Evolutionary conservation across 805 yeast species (phyloP), one percentile per base, ranked within the genome.

Genomic region (Candida sanyiensis): DNA sequence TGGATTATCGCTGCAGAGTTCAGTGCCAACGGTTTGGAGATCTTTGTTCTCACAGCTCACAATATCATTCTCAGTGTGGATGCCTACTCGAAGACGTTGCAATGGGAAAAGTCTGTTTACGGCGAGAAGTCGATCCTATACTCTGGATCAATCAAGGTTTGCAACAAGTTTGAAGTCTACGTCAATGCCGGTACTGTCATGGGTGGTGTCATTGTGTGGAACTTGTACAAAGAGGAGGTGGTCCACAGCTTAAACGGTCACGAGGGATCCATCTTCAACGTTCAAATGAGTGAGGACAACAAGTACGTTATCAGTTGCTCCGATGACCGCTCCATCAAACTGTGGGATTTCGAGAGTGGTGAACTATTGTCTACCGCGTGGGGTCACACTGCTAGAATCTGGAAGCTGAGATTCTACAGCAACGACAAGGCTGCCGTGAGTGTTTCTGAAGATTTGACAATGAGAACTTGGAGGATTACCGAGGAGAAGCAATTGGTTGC

Each of bases 321-420:
- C 0, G 97, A 93, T 59, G 98, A 90, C 56, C 70, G 98, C 45
- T 84, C 96, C 0, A 77, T 93, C 39, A 81, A 79, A 41, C 56
- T 90, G 6, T 88, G 88, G 80, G 76, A 76, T 49, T 62, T 81
- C 44, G 51, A 52, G 6, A 54, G 73, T 2, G 90, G 94, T 1
- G 50, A 61, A 9, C 60, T 77, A 24, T 49, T 83, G 28, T 83
- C 90, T 1, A 74, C 79, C 20, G 97, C 96, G 0, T 93, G 97
- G 97, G 98, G 97, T 11, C 98, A 93, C 56, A 80, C 83, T 1
- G 90, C 97, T 0, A 73, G 98, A 55, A 89, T 93, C 28, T 93
- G 98, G 98, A 72, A 74, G 30, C 63, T 90, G 32, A 69, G 68
- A 35, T 85, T 86, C 54, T 72, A 65, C 42, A 62, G 63, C 6